A percentile compares a stretch with the other conserved stretches of the same genome.
phyloP scores from a whole-genome alignment of 208 protist species.

The Phytomonas sp. region DNA sequence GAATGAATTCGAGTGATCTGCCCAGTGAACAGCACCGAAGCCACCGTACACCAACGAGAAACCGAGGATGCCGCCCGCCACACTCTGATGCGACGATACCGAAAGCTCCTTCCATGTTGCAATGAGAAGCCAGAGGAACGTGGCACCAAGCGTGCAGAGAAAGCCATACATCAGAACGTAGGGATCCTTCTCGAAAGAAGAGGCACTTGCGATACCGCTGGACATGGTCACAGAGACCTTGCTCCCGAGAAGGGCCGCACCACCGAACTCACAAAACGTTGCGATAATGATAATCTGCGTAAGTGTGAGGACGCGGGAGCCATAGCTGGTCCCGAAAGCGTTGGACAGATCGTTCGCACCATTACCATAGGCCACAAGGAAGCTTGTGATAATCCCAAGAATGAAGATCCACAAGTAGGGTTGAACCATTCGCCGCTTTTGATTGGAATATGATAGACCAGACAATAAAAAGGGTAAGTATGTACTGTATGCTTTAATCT shows the following conservation, averaged over 20 bases:
- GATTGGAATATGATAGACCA: neutral
- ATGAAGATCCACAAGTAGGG: conserved; percentile 71
- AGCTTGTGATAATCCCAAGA: conserved; percentile 48
- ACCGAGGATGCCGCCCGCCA: conserved; percentile 60
- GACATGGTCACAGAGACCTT: conserved; percentile 55
- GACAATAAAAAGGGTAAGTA: neutral
- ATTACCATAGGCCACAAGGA: conserved; percentile 64
- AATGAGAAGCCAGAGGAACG: conserved; percentile 44
- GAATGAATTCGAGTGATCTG: conserved; percentile 27
- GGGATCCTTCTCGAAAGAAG: conserved; percentile 34
- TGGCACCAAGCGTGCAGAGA: conserved; percentile 33
- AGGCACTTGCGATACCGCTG: conserved; percentile 43
- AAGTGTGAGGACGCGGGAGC: conserved; percentile 54
- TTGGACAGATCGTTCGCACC: conserved; percentile 88
- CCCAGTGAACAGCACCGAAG: conserved; percentile 35
- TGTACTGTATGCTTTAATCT: neutral
- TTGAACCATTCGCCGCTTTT: conserved; percentile 20
- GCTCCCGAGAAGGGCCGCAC: conserved; percentile 47
- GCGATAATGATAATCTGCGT: conserved; percentile 66
- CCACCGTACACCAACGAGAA: conserved; percentile 65
- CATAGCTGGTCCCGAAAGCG: conserved; percentile 82
- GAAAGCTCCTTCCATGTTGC: conserved; percentile 37
- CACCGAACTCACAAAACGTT: conserved; percentile 58
- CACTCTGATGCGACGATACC: conserved; percentile 54
- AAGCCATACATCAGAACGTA: conserved; percentile 77